Evolutionary conservation across 768 basidiomycete genomes (phyloP), one percentile per base, ranked within the genome.

Genomic region (Pleurotus sapidus): DNA sequence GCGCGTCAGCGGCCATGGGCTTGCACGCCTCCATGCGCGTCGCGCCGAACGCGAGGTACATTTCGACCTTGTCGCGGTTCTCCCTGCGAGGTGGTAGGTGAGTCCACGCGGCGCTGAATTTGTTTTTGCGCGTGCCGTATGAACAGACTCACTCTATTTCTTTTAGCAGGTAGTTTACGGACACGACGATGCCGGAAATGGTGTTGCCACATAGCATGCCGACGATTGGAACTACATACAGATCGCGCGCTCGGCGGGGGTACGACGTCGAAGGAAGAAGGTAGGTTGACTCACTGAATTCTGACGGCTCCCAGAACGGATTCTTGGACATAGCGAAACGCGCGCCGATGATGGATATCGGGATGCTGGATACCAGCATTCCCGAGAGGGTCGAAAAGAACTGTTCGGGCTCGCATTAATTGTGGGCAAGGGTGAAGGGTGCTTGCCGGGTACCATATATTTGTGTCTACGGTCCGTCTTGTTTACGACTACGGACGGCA

Each of bases 171-270:
- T 81, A 86, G 55, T 80, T 83, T 3, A 88, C 74, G 2, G 86
- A 79, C 0, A 95, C 82, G 2, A 91, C 86, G 5, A 94, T 81
- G 0, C 86, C 84, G 0, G 87, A 86, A 51, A 95, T 87, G 1
- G 90, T 86, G 55, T 82, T 84, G 1, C 92, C 92, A 40, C 91
- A 88, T 2, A 94, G 75, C 93, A 94, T 95, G 5, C 93, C 91
- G 6, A 92, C 79, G 53, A 93, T 83, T 4, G 89, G 91, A 53
- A 93, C 91, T 92, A 49, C 27, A 18, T 30, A 30, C 57, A 46
- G 8, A 15, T 12, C 20, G 46, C 59, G 25, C 34, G 20, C 17
- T 45, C 15, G 20, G 20, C 15, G n/a, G 8, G n/a, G 42, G 5
- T 17, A 56, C 59, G n/a, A n/a, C 14, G 47, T 24, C 14, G 12